A percentile compares a stretch with the other conserved stretches of the same genome.
These are phyloP conservation scores for Chalaropsis thielavioides DNA, from an alignment of 2,329 filamentous ascomycete species.

Conservation along the genomic window DNA sequence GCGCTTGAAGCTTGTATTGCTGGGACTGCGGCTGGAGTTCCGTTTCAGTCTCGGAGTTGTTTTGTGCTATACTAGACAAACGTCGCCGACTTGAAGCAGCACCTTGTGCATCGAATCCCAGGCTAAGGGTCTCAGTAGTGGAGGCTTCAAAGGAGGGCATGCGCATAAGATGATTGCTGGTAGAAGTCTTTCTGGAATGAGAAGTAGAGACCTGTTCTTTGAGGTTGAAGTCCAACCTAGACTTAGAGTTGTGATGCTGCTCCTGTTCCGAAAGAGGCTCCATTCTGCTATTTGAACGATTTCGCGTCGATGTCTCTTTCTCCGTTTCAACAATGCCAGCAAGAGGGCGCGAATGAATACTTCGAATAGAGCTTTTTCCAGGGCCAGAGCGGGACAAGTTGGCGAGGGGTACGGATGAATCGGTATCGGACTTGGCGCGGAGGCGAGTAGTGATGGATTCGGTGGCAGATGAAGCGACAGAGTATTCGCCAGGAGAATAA, in stretches of 20 bases:
- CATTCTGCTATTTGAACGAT: slow-evolving; percentile 8
- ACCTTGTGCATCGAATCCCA: slow-evolving; percentile 5
- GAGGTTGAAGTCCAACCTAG: neutral
- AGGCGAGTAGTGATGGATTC: slow-evolving; percentile 42
- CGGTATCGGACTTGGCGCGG: slow-evolving; percentile 32
- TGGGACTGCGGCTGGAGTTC: neutral
- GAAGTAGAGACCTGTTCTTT: neutral
- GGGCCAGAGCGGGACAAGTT: slow-evolving; percentile 37
- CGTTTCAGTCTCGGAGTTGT: neutral
- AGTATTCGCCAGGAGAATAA: slow-evolving; percentile 52
- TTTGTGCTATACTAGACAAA: slow-evolving; percentile 1
- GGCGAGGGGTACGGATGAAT: slow-evolving; percentile 24
- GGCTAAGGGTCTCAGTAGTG: slow-evolving; percentile 13
- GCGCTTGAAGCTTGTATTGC: neutral
- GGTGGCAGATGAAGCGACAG: slow-evolving; percentile 48
- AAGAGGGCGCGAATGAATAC: slow-evolving; percentile 36
- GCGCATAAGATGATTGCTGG: neutral
- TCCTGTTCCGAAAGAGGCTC: slow-evolving; percentile 14
- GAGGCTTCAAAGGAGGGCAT: slow-evolving; percentile 12
- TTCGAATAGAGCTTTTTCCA: slow-evolving; percentile 39
- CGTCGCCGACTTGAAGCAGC: neutral
- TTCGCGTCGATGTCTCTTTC: slow-evolving; percentile 23
- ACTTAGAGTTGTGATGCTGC: neutral
- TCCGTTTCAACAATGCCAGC: slow-evolving; percentile 45
- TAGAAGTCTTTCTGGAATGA: neutral